These are phyloP conservation scores for Scleroderma bovista DNA, from an alignment of 768 basidiomycete species.

Conservation along the genomic window DNA sequence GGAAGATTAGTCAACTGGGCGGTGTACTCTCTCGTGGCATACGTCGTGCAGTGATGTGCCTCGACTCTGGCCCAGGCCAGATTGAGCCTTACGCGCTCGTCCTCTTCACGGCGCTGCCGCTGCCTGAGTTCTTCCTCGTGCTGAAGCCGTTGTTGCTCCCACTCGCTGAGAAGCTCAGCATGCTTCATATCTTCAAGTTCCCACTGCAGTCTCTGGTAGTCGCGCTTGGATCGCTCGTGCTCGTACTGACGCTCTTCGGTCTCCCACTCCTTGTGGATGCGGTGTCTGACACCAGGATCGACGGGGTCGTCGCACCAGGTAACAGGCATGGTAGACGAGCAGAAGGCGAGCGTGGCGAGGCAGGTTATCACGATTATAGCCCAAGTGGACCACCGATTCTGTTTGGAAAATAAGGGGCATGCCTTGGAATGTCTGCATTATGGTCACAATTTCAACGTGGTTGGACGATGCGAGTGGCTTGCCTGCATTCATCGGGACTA, in stretches of 20 bases:
- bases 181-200: neutral
- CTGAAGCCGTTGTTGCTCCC: constrained; percentile 1
- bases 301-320: constrained; percentile 15
- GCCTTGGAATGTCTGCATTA: no score
- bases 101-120: constrained; percentile 10
- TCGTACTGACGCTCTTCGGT: constrained; percentile 15
- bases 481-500: no score
- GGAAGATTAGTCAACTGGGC: constrained; percentile 28
- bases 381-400: neutral
- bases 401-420: neutral
- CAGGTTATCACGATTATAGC: constrained; percentile 3
- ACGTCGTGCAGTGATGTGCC: constrained; percentile 20
- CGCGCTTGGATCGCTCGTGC: constrained; percentile 5
- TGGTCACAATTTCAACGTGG: neutral
- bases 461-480: no score
- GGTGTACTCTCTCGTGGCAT: constrained; percentile 24
- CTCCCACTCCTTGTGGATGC: constrained; percentile 16
- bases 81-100: constrained; percentile 18
- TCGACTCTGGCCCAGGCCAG: constrained; percentile 19
- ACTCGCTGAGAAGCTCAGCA: neutral
- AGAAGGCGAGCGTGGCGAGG: constrained; percentile 1
- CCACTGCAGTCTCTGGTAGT: neutral
- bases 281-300: constrained; percentile 15
- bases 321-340: constrained; percentile 5
- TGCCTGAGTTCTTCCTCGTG: constrained; percentile 5